These are phyloP conservation scores for Xylaria sp. DNA, from an alignment of 2,329 filamentous ascomycete species.

Conservation along the genomic window DNA sequence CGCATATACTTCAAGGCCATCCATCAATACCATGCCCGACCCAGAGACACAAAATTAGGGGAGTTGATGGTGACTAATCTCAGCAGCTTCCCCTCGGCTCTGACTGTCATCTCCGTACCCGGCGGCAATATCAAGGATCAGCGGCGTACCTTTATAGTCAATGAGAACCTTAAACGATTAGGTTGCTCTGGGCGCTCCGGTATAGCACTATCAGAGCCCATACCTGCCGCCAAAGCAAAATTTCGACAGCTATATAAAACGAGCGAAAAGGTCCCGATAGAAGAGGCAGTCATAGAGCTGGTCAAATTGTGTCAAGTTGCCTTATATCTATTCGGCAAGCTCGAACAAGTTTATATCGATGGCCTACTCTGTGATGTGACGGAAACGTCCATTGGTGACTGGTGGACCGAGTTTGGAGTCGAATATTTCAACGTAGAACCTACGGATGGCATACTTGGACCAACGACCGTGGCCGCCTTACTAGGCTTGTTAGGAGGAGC, in stretches of 20 bases:
- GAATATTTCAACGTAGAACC: conserved; percentile 95
- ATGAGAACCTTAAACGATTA: conserved; percentile 91
- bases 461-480: conserved; percentile 88
- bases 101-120: conserved; percentile 91
- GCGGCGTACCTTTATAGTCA: conserved; percentile 87
- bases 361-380: conserved; percentile 93
- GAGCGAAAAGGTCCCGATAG: conserved; percentile 82
- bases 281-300: conserved; percentile 84
- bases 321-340: conserved; percentile 85
- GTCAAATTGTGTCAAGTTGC: conserved; percentile 93
- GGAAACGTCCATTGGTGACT: conserved; percentile 88
- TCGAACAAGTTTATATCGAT: conserved; percentile 90
- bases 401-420: conserved; percentile 94
- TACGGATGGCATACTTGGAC: conserved; percentile 89
- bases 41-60: conserved; percentile 83
- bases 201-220: conserved; percentile 81
- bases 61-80: conserved; percentile 94
- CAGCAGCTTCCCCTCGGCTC: conserved; percentile 87
- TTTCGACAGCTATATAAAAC: conserved; percentile 92
- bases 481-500: conserved; percentile 90
- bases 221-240: conserved; percentile 85
- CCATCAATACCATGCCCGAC: conserved; percentile 84
- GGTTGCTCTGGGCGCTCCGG: conserved; percentile 92
- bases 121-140: conserved; percentile 86
- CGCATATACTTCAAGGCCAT: conserved; percentile 88